These are phyloP conservation scores for button mushroom (Agaricus bisporus) DNA, from an alignment of 768 basidiomycete genomes.

Conservation along the genomic window DNA sequence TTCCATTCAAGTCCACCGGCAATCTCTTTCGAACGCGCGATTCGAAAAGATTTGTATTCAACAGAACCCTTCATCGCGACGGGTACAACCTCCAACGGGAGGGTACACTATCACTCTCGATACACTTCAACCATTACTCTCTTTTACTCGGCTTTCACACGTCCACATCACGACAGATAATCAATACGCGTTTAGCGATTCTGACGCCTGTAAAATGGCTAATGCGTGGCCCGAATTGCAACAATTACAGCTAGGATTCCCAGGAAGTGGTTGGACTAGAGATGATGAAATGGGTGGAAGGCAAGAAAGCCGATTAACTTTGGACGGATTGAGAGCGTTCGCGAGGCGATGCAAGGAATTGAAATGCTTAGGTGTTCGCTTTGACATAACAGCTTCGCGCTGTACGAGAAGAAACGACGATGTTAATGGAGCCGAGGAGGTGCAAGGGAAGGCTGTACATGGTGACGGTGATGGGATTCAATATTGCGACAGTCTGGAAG, in stretches of 20 bases:
- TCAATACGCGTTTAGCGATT: not conserved
- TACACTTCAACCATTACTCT: conserved; percentile 1
- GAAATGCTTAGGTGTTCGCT: not conserved
- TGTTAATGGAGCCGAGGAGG: not conserved
- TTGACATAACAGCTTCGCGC: not conserved
- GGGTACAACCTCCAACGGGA: not conserved
- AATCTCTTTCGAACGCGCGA: not conserved
- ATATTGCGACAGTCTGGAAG: not conserved
- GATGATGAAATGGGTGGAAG: not conserved
- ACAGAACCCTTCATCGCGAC: not conserved
- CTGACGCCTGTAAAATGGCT: conserved; percentile 2
- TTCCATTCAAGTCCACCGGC: not conserved
- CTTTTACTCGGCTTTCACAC: not conserved
- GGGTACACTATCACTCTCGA: not conserved
- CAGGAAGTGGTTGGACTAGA: not conserved
- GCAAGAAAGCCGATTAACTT: not conserved
- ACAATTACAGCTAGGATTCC: not conserved
- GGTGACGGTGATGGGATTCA: not conserved
- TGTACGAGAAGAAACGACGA: not conserved
- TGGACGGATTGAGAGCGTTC: not conserved
- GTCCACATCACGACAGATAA: not conserved
- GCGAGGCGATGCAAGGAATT: not conserved
- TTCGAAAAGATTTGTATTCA: not conserved
- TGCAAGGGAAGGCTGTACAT: not conserved
- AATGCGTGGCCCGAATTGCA: not conserved